Conservation (phyloP, 768 basidiomycete genomes). For the Holtermanniella nyarrowii region DNA sequence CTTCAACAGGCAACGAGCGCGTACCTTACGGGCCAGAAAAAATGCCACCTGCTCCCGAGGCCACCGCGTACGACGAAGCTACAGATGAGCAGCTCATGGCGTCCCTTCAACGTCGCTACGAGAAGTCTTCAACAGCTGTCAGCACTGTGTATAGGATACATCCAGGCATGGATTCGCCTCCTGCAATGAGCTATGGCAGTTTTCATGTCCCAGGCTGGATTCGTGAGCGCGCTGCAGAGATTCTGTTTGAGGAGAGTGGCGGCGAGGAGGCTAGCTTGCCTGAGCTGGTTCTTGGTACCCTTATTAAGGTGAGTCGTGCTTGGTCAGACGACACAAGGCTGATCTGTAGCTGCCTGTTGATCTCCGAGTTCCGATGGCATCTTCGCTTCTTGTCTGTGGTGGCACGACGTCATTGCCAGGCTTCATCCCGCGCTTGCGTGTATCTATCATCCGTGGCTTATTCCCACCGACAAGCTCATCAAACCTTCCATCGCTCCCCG, state of each 20-base stretch:
- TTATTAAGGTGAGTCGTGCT: slow-evolving; percentile 58
- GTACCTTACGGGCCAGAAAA: not conserved
- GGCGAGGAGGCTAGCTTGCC: slow-evolving; percentile 68
- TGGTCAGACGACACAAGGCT: not conserved
- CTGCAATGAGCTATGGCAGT: slow-evolving; percentile 58
- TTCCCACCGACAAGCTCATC: slow-evolving; percentile 15
- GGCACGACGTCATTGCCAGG: slow-evolving; percentile 88
- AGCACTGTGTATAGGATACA: slow-evolving; percentile 7
- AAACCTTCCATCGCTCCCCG: not conserved
- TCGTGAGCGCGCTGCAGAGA: slow-evolving; percentile 78
- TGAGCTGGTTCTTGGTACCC: slow-evolving; percentile 64
- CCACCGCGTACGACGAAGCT: not conserved
- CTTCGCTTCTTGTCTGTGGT: slow-evolving; percentile 74
- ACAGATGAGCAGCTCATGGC: slow-evolving; percentile 3
- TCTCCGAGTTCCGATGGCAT: slow-evolving; percentile 69
- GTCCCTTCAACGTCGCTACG: slow-evolving; percentile 7
- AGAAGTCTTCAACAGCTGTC: slow-evolving; percentile 4
- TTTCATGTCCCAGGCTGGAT: slow-evolving; percentile 90
- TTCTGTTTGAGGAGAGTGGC: slow-evolving; percentile 73
- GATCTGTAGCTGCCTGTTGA: slow-evolving; percentile 68
- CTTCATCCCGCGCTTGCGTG: slow-evolving; percentile 78
- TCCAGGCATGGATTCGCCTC: not conserved
- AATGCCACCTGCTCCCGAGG: not conserved
- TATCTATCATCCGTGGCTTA: slow-evolving; percentile 60
- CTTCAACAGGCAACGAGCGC: not conserved